These are phyloP conservation scores for Plasmopara viticola DNA, from an alignment of 352 stramenopile species.

Conservation along the genomic window DNA sequence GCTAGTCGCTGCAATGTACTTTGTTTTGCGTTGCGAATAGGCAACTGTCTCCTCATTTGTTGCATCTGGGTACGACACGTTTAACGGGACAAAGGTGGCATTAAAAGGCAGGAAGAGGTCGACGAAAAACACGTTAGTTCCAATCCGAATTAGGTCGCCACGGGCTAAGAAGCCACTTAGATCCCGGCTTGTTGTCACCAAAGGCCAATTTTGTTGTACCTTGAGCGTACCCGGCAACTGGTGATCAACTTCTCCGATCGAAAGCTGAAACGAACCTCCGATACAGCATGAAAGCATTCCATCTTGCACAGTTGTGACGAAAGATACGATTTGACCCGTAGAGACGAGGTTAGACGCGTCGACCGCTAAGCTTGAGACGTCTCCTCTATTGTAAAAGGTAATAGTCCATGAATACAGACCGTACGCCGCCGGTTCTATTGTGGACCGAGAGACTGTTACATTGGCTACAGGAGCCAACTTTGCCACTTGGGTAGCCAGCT, in stretches of 20 bases:
- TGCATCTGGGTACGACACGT: not conserved
- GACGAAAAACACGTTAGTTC: not conserved
- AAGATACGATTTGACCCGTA: not conserved
- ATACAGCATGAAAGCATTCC: not conserved
- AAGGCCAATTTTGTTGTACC: not conserved
- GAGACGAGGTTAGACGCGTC: not conserved
- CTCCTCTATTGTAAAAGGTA: constrained; percentile 7
- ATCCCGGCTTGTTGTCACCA: not conserved
- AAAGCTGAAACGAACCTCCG: not conserved
- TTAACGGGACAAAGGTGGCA: not conserved
- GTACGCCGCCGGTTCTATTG: constrained; percentile 1
- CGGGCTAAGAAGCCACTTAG: not conserved
- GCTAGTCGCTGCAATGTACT: not conserved
- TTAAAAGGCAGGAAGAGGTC: constrained; percentile 1
- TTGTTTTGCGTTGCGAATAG: constrained; percentile 1
- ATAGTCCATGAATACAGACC: constrained; percentile 8
- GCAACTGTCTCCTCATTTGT: not conserved
- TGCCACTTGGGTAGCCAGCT: not conserved
- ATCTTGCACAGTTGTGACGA: not conserved
- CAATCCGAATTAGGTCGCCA: constrained; percentile 2
- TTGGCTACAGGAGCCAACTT: not conserved
- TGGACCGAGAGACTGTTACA: not conserved
- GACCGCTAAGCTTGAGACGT: constrained; percentile 1
- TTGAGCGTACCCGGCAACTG: not conserved
- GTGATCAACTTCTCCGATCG: not conserved